Percentiles rank a stretch among this genome's conserved stretches.
Evolutionary conservation across 306 rosid genomes (phyloP).

Genomic region (Biancaea sappan): DNA sequence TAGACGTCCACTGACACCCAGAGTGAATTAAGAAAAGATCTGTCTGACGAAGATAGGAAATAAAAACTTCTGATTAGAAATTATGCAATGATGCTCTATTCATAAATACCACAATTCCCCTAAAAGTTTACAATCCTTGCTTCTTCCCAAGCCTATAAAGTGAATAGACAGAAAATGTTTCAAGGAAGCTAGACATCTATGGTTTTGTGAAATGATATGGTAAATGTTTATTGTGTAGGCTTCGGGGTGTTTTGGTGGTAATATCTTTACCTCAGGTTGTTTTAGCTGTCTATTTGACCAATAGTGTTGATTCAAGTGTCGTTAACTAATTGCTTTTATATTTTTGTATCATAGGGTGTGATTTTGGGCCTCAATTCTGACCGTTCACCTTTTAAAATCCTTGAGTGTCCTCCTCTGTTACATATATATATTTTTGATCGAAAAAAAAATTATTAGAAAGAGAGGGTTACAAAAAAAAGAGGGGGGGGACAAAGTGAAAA

Average conservation of each 20-base stretch:
- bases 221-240: constrained; percentile 10
- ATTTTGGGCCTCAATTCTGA: background rate
- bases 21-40: background rate
- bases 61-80: background rate
- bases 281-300: background rate
- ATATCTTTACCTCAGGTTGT: constrained; percentile 6
- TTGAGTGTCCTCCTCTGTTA: background rate
- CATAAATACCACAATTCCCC: background rate
- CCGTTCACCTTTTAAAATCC: background rate
- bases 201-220: background rate
- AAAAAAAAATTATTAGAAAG: too few species aligned
- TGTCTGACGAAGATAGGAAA: background rate
- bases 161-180: background rate
- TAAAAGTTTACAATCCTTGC: background rate
- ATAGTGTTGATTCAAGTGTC: constrained; percentile 9
- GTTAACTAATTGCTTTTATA: constrained; percentile 4
- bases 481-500: too few species aligned
- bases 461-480: too few species aligned
- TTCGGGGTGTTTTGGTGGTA: constrained; percentile 22
- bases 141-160: background rate
- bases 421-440: too few species aligned
- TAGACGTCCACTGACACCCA: background rate
- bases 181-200: background rate
- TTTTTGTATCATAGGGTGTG: background rate
- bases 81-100: background rate